Percentiles rank a stretch among this genome's conserved stretches.
These are phyloP conservation scores for Podila epigama DNA, from an alignment of 192 early-diverging fungal genomes.

Conservation along the genomic window DNA sequence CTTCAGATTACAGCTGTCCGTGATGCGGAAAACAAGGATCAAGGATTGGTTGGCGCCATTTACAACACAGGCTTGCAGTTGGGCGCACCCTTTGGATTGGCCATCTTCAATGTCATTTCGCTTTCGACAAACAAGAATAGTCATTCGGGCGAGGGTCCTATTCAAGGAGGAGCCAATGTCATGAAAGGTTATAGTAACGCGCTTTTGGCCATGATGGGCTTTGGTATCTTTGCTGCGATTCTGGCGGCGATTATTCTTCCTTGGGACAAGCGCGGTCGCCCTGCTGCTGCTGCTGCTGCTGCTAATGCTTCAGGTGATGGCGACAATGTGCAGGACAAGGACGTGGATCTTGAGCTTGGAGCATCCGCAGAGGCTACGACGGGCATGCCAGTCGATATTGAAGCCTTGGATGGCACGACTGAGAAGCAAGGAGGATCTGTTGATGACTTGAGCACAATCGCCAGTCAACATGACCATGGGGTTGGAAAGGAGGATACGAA, in stretches of 20 bases:
- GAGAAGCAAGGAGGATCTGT: neutral
- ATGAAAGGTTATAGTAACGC: slow-evolving; percentile 29
- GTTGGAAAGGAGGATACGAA: too few relatives aligned
- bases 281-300: neutral
- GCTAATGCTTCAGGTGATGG: too few relatives aligned
- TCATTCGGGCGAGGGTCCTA: neutral
- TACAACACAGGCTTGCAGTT: slow-evolving; percentile 47
- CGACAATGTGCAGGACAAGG: too few relatives aligned
- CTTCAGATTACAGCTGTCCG: slow-evolving; percentile 31
- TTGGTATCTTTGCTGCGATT: slow-evolving; percentile 8
- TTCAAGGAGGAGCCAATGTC: slow-evolving; percentile 5
- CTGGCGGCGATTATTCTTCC: slow-evolving; percentile 8
- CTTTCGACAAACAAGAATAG: slow-evolving; percentile 16
- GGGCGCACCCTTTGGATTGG: slow-evolving; percentile 40
- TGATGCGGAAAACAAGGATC: slow-evolving; percentile 35
- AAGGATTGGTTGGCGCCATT: slow-evolving; percentile 35
- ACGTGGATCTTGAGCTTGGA: neutral
- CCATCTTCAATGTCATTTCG: slow-evolving; percentile 43
- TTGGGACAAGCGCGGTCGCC: slow-evolving; percentile 11
- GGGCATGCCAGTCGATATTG: neutral
- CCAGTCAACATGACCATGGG: too few relatives aligned
- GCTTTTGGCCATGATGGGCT: slow-evolving; percentile 5
- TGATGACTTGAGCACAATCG: neutral
- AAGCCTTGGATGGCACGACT: neutral
- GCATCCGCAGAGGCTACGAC: neutral